Evolutionary conservation across 805 yeast species (phyloP).

Genomic region (Ogataea nitratoaversa): DNA sequence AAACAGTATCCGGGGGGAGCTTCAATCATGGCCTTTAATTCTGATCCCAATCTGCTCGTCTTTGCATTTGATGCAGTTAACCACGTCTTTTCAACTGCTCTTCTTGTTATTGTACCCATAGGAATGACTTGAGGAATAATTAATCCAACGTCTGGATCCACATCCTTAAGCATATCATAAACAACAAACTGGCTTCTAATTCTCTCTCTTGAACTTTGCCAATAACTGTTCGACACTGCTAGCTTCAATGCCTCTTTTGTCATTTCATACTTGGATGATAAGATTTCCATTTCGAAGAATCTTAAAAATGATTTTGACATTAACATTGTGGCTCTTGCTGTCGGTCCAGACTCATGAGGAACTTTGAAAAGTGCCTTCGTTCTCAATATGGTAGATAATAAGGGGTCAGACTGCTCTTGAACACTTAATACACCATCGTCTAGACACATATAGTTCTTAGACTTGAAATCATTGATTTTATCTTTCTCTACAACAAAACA

Average conservation of each 20-base stretch:
- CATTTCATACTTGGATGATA: constrained; percentile 64
- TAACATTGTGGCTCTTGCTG: constrained; percentile 65
- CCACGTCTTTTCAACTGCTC: constrained; percentile 98
- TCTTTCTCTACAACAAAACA: constrained; percentile 61
- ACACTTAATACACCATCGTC: constrained; percentile 13
- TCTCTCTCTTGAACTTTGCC: constrained; percentile 89
- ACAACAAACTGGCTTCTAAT: constrained; percentile 85
- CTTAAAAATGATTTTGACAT: constrained; percentile 72
- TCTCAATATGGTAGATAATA: constrained; percentile 11
- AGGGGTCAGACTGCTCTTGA: constrained; percentile 10
- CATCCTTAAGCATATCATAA: constrained; percentile 34
- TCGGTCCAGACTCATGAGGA: constrained; percentile 86
- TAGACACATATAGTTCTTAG: constrained; percentile 34
- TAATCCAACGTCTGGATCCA: constrained; percentile 45
- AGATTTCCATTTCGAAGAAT: constrained; percentile 66
- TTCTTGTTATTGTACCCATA: constrained; percentile 95
- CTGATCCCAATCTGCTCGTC: constrained; percentile 81
- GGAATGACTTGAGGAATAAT: constrained; percentile 81
- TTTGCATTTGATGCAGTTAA: constrained; percentile 95
- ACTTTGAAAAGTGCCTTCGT: constrained; percentile 49
- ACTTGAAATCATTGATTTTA: constrained; percentile 32
- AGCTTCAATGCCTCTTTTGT: constrained; percentile 78
- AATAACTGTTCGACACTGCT: constrained; percentile 79
- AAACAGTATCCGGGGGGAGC: constrained; percentile 89
- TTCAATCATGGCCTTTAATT: constrained; percentile 75